Conservation (phyloP, 2,329 filamentous ascomycete genomes). For the Cordyceps militaris region DNA sequence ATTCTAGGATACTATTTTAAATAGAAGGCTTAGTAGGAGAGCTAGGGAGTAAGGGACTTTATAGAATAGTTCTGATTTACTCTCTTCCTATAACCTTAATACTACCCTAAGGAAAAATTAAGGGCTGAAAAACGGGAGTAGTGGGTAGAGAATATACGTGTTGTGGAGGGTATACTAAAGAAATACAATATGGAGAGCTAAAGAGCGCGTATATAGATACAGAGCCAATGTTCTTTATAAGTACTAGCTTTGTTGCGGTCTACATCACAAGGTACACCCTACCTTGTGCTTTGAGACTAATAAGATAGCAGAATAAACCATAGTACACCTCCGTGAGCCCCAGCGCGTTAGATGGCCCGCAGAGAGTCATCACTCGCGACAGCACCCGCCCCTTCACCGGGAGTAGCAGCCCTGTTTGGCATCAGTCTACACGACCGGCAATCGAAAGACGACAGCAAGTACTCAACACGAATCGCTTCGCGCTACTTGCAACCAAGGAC, state of each 20-base stretch:
- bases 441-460: neutral
- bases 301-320: neutral
- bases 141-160: conserved; percentile 13
- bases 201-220: too few species aligned
- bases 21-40: conserved; percentile 14
- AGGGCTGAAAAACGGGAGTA: conserved; percentile 2
- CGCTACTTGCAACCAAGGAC: neutral
- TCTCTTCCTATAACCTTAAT: conserved; percentile 15
- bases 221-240: too few species aligned
- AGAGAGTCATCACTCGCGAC: neutral
- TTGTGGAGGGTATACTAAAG: conserved; percentile 13
- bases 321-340: neutral
- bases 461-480: neutral
- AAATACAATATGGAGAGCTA: conserved; percentile 10
- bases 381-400: neutral
- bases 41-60: conserved; percentile 10
- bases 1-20: conserved; percentile 16
- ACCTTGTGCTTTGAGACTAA: neutral
- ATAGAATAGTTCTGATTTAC: conserved; percentile 15
- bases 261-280: neutral
- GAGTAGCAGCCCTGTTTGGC: neutral
- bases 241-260: too few species aligned
- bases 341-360: neutral
- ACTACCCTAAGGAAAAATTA: neutral
- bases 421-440: neutral